Conservation (phyloP, 148 eudicot species). For the Chenopodium formosanum region DNA sequence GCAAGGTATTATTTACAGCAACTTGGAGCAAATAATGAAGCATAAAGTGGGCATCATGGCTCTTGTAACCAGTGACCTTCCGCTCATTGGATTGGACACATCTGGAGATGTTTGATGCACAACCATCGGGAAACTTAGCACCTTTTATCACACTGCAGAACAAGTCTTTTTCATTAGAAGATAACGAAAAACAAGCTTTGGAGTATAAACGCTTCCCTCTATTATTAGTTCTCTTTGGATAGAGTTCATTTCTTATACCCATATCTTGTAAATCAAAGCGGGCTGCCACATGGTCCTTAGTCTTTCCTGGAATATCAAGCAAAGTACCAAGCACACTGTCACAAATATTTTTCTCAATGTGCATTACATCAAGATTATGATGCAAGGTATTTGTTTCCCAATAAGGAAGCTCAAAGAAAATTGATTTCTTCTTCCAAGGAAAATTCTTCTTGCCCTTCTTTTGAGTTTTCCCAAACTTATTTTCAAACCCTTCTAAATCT, state of each 20-base stretch:
- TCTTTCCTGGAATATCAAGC: too few relatives aligned
- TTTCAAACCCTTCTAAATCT: conserved; percentile 3
- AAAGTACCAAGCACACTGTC: too few relatives aligned
- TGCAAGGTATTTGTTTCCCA: conserved; percentile 4
- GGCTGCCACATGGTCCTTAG: too few relatives aligned
- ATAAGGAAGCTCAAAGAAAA: conserved; percentile 22
- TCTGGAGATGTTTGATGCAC: conserved; percentile 14
- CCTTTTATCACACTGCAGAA: conserved; percentile 18
- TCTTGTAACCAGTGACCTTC: conserved; percentile 11
- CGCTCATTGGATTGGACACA: conserved; percentile 2
- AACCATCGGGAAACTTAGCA: conserved; percentile 18
- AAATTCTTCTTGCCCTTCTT: neutral
- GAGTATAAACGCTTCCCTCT: neutral
- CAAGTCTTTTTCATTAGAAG: neutral
- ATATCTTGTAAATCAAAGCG: neutral
- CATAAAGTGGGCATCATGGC: conserved; percentile 19
- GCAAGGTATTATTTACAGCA: too few relatives aligned
- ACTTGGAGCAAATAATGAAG: conserved; percentile 9
- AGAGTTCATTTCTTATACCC: conserved; percentile 6
- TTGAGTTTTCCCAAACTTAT: conserved; percentile 3
- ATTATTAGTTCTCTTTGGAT: neutral
- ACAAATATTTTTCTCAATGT: too few relatives aligned
- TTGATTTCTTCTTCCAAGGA: conserved; percentile 8
- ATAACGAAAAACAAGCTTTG: conserved; percentile 4
- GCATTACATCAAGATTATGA: conserved; percentile 26